These are phyloP conservation scores for Aspergillus haitiensis DNA, from an alignment of 495 filamentous ascomycete species.

Conservation along the genomic window DNA sequence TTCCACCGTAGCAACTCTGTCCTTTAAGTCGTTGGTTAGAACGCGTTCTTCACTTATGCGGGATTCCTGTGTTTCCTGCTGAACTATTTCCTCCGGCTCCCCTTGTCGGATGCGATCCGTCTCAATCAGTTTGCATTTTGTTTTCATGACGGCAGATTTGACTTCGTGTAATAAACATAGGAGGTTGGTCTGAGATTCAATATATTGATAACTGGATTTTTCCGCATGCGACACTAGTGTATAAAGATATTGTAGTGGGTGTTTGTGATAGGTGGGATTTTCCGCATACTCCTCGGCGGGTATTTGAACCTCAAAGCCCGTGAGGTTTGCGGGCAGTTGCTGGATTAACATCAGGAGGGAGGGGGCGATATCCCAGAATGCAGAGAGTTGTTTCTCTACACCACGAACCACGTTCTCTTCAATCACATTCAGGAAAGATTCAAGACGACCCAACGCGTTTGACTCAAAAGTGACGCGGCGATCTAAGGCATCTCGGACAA, in stretches of 20 bases:
- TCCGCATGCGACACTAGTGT: slow-evolving; percentile 80
- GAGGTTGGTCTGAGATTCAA: slow-evolving; percentile 89
- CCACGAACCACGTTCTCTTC: slow-evolving; percentile 84
- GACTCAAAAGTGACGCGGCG: slow-evolving; percentile 64
- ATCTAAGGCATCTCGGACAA: slow-evolving; percentile 70
- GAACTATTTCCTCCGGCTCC: slow-evolving; percentile 49
- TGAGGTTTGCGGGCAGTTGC: slow-evolving; percentile 64
- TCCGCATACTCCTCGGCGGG: slow-evolving; percentile 77
- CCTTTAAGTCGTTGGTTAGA: slow-evolving; percentile 85
- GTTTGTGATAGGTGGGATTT: slow-evolving; percentile 73
- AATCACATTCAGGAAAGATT: slow-evolving; percentile 76
- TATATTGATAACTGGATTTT: slow-evolving; percentile 92
- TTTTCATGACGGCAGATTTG: slow-evolving; percentile 70
- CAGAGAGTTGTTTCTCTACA: slow-evolving; percentile 84
- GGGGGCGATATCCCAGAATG: slow-evolving; percentile 98
- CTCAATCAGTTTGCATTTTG: slow-evolving; percentile 54
- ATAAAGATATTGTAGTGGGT: slow-evolving; percentile 87
- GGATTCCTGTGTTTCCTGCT: slow-evolving; percentile 58
- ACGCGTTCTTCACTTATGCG: slow-evolving; percentile 62
- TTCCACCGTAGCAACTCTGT: slow-evolving; percentile 86
- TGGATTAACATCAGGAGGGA: slow-evolving; percentile 71
- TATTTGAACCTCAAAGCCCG: slow-evolving; percentile 63
- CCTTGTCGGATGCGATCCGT: slow-evolving; percentile 60
- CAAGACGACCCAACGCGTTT: slow-evolving; percentile 65
- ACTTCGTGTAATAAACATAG: slow-evolving; percentile 94